These are phyloP conservation scores for Mollisiaceae sp. DNA, from an alignment of 2,329 filamentous ascomycete species.

Conservation along the genomic window DNA sequence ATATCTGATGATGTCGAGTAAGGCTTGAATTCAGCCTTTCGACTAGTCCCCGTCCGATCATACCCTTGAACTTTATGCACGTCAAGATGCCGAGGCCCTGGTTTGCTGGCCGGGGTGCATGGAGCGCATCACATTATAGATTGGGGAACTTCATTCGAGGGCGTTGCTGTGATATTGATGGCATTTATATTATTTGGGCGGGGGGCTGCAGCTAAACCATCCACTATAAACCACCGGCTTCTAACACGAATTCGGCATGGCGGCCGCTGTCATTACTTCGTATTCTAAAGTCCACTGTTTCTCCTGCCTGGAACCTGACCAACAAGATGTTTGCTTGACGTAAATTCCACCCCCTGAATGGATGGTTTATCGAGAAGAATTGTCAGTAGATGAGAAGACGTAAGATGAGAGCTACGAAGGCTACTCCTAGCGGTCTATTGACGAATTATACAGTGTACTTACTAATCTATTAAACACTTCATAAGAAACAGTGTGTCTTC, in stretches of 20 bases:
- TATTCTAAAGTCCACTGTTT: constrained; percentile 7
- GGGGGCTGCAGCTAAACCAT: constrained; percentile 15
- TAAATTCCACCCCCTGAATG: not conserved
- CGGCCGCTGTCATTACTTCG: constrained; percentile 18
- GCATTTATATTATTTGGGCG: constrained; percentile 12
- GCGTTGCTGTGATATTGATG: not conserved
- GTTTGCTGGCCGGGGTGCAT: not conserved
- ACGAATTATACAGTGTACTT: too few species aligned
- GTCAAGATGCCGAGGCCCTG: not conserved
- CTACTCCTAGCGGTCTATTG: too few species aligned
- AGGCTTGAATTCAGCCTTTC: constrained; percentile 25
- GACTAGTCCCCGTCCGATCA: not conserved
- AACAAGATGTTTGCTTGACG: not conserved
- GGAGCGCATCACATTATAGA: not conserved
- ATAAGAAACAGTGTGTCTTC: too few species aligned
- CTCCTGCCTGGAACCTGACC: not conserved
- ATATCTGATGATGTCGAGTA: constrained; percentile 9
- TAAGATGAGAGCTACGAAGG: not conserved
- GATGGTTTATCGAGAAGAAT: too few species aligned
- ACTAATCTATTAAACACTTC: too few species aligned
- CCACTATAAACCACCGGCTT: not conserved
- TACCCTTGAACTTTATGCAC: not conserved
- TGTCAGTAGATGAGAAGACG: not conserved
- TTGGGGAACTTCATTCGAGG: not conserved
- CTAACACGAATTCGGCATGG: constrained; percentile 8